Base-by-base conservation (phyloP, 805 yeast genomes). In the Wickerhamomyces ciferrii region DNA sequence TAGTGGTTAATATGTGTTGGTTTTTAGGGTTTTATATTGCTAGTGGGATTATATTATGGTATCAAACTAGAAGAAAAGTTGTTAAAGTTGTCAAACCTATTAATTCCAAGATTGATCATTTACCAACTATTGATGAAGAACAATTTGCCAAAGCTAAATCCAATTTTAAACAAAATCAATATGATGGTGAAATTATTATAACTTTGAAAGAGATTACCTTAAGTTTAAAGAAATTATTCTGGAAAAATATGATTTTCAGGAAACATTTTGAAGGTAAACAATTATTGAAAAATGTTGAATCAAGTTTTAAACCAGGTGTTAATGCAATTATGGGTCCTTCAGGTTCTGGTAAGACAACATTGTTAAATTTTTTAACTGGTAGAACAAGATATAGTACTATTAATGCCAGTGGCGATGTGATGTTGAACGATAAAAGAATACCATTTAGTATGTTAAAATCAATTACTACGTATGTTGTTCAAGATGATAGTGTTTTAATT, bases 291-390 rank as follows among this genome's bases (percentile, higher is more conserved):
- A 49, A 51, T 29, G 45, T 60, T 17, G 45, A 52, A 32, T 58
- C 63, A 4, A 23, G 43, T 13, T 60, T 60, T 49, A 54, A 58
- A 43, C 46, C 56, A 19, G 62, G 64, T 2, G 78, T 86, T 15
- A 86, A 84, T 59, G 88, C 83, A 2, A 84, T 86, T 32, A 77
- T 85, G 82, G 94, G 94, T 0, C 92, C 92, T 0, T 84, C 91
- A 0, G 92, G 92, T 0, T 80, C 86, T 0, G 94, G 94, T 3
- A 85, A 85, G 55, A 79, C 89, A 0, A 78, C 91, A 0, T 60
- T 86, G 37, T 63, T 85, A 49, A 85, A 83, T 56, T 62, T 74
- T 31, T 65, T 86, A 25, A 81, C 94, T 21, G 81, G 83, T 25
- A 69, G 94, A 48, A 68, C 53, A 49, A 49, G 48, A 43, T 60